phyloP scores from a whole-genome alignment of 257 asterid species.

The Ocimum tenuiflorum region DNA sequence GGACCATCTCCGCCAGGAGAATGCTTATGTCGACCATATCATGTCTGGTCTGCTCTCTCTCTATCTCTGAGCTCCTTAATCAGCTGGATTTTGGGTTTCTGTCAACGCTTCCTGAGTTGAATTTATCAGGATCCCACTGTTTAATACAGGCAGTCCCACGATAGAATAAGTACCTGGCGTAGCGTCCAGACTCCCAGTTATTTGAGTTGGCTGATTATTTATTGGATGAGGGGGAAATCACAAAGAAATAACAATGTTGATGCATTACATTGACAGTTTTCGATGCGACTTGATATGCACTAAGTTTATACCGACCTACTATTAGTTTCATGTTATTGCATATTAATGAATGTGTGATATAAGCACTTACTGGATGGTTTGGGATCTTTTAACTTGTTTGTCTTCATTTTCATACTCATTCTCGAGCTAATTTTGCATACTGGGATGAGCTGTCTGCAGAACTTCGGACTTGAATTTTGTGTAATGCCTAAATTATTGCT shows the following conservation, averaged over 20 bases:
- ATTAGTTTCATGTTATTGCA: neutral
- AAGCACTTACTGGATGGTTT: neutral
- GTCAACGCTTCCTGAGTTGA: neutral
- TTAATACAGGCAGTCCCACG: neutral
- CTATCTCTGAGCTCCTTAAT: no score
- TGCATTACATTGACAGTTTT: slow-evolving; percentile 1
- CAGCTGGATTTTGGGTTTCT: neutral
- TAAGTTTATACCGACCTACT: neutral
- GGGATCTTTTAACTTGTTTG: neutral
- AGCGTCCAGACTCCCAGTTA: neutral
- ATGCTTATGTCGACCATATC: slow-evolving; percentile 50
- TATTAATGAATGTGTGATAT: neutral
- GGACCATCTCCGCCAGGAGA: slow-evolving; percentile 58
- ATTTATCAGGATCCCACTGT: neutral
- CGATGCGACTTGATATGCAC: neutral
- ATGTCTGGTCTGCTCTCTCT: slow-evolving; percentile 63
- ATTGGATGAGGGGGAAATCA: neutral
- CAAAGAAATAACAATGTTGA: neutral
- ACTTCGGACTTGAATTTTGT: neutral
- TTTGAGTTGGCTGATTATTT: neutral
- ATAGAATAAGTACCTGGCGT: neutral
- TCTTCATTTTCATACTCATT: neutral
- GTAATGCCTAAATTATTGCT: neutral
- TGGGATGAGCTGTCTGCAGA: neutral
- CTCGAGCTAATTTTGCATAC: neutral